Evolutionary conservation across 2,329 filamentous ascomycete species (phyloP).

Genomic region (Knoxdaviesia proteae): DNA sequence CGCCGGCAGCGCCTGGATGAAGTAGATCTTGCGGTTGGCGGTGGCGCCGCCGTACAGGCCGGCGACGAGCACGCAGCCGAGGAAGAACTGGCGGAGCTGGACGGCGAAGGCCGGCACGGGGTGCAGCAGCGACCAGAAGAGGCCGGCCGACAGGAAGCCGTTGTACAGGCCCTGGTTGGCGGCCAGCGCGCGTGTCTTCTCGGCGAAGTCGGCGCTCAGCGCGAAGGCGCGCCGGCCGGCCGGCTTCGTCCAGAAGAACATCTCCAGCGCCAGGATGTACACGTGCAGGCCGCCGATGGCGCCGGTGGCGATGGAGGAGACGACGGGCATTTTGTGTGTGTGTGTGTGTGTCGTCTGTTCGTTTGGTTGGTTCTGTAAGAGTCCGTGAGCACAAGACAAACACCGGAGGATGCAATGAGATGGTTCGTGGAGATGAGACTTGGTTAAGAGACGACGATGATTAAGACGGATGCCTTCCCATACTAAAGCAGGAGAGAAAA

Average conservation of each 20-base stretch:
- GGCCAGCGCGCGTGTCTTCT: conserved; percentile 21
- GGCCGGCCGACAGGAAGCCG: conserved; percentile 27
- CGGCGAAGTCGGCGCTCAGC: conserved; percentile 21
- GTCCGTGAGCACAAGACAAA: too few relatives aligned
- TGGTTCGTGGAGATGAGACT: too few relatives aligned
- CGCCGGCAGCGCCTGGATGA: conserved; percentile 19
- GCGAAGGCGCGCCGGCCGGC: conserved; percentile 22
- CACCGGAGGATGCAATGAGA: too few relatives aligned
- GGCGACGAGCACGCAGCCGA: conserved; percentile 21
- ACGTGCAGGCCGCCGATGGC: conserved; percentile 20
- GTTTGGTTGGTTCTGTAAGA: too few relatives aligned
- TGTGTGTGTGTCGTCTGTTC: too few relatives aligned
- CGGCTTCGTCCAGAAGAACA: conserved; percentile 27
- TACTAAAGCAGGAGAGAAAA: too few relatives aligned
- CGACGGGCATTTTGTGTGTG: conserved; percentile 11
- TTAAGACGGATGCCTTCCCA: too few relatives aligned
- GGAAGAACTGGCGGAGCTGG: conserved; percentile 26
- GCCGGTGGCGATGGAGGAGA: conserved; percentile 15
- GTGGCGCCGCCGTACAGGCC: conserved; percentile 23
- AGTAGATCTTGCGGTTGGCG: conserved; percentile 18
- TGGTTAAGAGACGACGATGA: too few relatives aligned
- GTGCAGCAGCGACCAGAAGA: conserved; percentile 25
- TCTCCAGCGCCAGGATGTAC: conserved; percentile 28
- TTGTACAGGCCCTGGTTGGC: conserved; percentile 33
- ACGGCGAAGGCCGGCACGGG: conserved; percentile 18